Evolutionary conservation across 2,329 filamentous ascomycete species (phyloP).

Genomic region (Neonectria neomacrospora): DNA sequence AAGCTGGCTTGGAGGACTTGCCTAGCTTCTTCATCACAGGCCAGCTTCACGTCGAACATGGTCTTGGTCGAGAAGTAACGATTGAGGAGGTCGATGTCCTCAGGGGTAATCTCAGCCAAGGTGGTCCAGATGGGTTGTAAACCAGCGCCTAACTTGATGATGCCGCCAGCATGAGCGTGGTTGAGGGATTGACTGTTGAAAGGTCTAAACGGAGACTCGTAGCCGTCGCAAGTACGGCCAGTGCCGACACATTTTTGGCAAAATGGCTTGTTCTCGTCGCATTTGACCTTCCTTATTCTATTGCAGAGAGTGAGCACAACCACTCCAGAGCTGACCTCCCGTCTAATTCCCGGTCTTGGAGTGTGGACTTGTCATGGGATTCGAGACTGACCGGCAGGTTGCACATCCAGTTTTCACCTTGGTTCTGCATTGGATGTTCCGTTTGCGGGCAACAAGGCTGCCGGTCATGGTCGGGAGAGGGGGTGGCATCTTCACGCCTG

Average conservation of each 20-base stretch:
- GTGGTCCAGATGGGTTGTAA: constrained; percentile 35
- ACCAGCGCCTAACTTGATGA: constrained; percentile 30
- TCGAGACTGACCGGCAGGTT: constrained; percentile 55
- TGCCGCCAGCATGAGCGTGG: not conserved
- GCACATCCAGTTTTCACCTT: constrained; percentile 57
- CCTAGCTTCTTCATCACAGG: constrained; percentile 53
- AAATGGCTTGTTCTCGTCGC: constrained; percentile 51
- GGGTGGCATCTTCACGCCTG: not conserved
- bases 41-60: constrained; percentile 52
- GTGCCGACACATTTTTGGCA: constrained; percentile 52
- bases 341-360: not conserved
- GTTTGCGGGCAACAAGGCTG: constrained; percentile 39
- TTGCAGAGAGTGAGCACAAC: constrained; percentile 29
- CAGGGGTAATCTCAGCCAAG: constrained; percentile 28
- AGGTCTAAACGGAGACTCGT: constrained; percentile 52
- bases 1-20: constrained; percentile 53
- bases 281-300: constrained; percentile 53
- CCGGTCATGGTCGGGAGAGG: constrained; percentile 36
- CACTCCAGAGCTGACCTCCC: constrained; percentile 4
- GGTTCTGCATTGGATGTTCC: constrained; percentile 35
- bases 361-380: constrained; percentile 28
- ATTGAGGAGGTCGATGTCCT: constrained; percentile 50
- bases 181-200: constrained; percentile 37
- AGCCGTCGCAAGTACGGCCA: constrained; percentile 56
- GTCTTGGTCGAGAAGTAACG: constrained; percentile 57